These are phyloP conservation scores for Daldinia caldariorum DNA, from an alignment of 495 filamentous ascomycete genomes.

Conservation along the genomic window DNA sequence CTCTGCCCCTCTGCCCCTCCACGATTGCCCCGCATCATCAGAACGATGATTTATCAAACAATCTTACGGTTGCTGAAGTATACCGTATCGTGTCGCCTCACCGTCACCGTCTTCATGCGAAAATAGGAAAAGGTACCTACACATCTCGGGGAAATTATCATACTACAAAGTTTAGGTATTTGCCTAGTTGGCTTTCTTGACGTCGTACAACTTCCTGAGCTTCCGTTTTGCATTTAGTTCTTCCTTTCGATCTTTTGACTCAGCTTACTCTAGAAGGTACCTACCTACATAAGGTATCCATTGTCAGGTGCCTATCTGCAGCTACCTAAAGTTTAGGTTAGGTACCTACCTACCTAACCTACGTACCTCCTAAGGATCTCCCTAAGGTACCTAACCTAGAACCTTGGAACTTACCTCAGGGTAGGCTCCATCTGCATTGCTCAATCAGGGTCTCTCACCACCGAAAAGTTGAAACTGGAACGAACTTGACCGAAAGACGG, in stretches of 20 bases:
- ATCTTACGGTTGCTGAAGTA: too few species aligned
- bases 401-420: background rate
- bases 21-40: constrained; percentile 22
- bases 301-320: background rate
- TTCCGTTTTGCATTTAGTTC: background rate
- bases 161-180: background rate
- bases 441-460: constrained; percentile 1
- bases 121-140: background rate
- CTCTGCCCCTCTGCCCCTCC: background rate
- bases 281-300: too few species aligned
- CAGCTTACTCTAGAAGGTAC: background rate
- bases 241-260: background rate
- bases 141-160: background rate
- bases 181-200: background rate
- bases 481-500: background rate
- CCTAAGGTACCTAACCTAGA: background rate
- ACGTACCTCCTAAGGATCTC: background rate
- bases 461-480: background rate
- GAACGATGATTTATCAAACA: too few species aligned
- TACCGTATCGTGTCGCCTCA: too few species aligned
- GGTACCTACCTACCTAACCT: too few species aligned
- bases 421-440: constrained; percentile 16
- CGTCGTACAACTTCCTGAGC: background rate
- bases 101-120: background rate
- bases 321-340: background rate